Percentiles rank a stretch among this genome's conserved stretches.
phyloP scores from a whole-genome alignment of 2,329 filamentous ascomycete species.

The Rutstroemia sp. region DNA sequence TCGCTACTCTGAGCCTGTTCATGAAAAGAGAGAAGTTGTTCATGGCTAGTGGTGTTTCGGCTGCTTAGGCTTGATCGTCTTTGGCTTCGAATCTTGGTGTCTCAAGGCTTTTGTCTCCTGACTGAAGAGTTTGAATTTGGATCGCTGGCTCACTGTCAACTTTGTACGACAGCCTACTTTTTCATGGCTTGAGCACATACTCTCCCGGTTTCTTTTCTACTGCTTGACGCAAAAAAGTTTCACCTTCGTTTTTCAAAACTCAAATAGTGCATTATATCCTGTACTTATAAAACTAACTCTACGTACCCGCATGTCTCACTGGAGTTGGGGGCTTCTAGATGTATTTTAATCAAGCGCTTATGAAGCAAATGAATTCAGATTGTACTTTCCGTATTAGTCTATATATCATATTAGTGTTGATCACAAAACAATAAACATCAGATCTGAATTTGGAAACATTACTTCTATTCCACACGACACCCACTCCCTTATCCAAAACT shows the following conservation, averaged over 20 bases:
- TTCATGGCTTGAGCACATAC: background rate
- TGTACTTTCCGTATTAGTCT: no score
- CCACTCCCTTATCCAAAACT: background rate
- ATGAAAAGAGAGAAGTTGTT: background rate
- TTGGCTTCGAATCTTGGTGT: background rate
- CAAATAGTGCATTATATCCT: background rate
- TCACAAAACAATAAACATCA: no score
- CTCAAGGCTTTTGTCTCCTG: background rate
- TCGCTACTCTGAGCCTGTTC: background rate
- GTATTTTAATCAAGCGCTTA: no score
- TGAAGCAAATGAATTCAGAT: no score
- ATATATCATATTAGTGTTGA: no score
- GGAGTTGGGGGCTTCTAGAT: no score
- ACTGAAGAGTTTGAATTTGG: background rate
- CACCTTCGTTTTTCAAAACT: background rate
- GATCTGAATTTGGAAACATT: no score
- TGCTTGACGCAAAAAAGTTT: background rate
- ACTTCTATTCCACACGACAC: no score
- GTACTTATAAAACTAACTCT: no score
- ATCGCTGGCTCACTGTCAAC: background rate
- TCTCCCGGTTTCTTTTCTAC: background rate
- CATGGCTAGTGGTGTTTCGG: background rate
- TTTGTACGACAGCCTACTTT: background rate
- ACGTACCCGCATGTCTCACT: no score
- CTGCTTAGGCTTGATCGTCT: background rate